These are phyloP conservation scores for Gossypium ekmanianum DNA, from an alignment of 345 rosid genomes.

Conservation along the genomic window DNA sequence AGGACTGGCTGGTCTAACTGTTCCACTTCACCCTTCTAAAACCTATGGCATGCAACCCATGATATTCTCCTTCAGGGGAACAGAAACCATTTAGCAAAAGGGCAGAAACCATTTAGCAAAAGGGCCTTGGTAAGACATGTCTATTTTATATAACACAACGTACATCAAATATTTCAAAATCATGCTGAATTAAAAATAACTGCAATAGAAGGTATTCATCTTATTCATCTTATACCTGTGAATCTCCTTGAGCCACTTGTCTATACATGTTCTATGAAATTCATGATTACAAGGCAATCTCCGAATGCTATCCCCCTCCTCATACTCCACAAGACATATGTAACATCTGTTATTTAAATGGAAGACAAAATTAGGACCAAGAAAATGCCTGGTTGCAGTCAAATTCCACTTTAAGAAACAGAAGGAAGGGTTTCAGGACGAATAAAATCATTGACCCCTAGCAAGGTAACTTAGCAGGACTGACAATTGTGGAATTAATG, in stretches of 20 bases:
- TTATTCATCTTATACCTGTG: conserved; percentile 59
- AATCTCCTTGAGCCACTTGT: conserved; percentile 97
- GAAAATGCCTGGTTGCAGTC: not conserved
- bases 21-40: not conserved
- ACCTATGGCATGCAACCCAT: not conserved
- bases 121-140: not conserved
- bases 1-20: not conserved
- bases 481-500: not conserved
- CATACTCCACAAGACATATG: conserved; percentile 95
- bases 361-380: not conserved
- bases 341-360: conserved; percentile 56
- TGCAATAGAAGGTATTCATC: not conserved
- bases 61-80: not conserved
- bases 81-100: not conserved
- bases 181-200: not conserved
- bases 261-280: conserved; percentile 77
- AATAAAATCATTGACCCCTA: not conserved
- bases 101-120: not conserved
- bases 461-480: not conserved
- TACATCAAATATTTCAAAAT: not conserved
- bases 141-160: not conserved
- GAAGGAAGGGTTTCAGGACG: not conserved
- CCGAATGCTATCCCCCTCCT: conserved; percentile 84
- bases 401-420: not conserved
- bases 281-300: conserved; percentile 88